Evolutionary conservation across 306 rosid species (phyloP).

Genomic region (Albizia julibrissin): DNA sequence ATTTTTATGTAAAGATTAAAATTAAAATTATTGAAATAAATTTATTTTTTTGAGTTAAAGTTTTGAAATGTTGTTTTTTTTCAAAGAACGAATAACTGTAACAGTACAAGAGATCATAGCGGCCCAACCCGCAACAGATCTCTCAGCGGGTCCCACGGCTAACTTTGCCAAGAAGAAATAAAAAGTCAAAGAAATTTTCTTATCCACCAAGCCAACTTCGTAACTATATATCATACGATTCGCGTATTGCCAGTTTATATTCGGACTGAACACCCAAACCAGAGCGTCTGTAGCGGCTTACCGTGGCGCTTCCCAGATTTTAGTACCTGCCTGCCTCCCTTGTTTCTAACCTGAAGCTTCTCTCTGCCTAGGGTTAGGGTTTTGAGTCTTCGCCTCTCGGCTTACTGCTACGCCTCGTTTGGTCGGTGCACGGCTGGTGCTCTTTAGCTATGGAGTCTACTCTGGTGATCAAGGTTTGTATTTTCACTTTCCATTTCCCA

Average conservation of each 20-base stretch:
- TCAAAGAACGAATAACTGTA: no score
- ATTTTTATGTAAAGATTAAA: no score
- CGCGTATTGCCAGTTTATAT: no score
- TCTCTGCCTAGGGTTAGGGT: conserved; percentile 46
- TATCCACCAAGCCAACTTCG: conserved; percentile 45
- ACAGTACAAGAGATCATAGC: background rate
- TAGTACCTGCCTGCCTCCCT: no score
- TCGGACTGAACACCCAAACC: background rate
- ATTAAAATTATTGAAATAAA: no score
- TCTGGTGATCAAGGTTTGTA: conserved; percentile 74
- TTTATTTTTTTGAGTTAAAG: no score
- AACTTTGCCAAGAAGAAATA: conserved; percentile 34
- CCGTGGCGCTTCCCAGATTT: conserved; percentile 34
- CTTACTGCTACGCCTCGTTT: conserved; percentile 28
- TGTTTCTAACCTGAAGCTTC: background rate
- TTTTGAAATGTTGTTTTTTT: no score
- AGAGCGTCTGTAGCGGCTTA: conserved; percentile 40
- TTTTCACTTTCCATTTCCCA: conserved; percentile 7
- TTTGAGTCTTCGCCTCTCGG: conserved; percentile 7
- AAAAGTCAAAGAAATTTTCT: conserved; percentile 47
- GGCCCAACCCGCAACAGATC: background rate
- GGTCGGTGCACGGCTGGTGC: background rate
- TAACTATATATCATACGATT: background rate
- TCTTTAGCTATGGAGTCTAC: conserved; percentile 57
- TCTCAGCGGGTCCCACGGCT: conserved; percentile 19